These are phyloP conservation scores for Arabis hirsuta DNA, from an alignment of 345 rosid genomes.

Conservation along the genomic window DNA sequence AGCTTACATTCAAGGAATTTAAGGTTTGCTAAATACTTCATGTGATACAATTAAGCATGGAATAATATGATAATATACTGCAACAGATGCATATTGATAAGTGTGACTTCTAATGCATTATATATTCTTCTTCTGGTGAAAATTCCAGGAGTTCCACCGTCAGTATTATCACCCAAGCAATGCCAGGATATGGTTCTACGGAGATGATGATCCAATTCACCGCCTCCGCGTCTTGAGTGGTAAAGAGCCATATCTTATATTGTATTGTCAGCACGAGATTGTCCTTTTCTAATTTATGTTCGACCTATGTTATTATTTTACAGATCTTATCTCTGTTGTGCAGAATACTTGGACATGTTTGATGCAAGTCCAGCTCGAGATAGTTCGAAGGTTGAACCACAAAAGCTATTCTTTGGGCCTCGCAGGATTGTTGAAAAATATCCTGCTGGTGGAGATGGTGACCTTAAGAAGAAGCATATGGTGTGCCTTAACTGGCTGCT, in stretches of 20 bases:
- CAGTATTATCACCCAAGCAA: conserved; percentile 94
- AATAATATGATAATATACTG: neutral
- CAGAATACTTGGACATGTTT: conserved; percentile 84
- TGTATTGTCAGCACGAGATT: neutral
- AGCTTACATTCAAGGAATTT: conserved; percentile 81
- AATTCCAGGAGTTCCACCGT: conserved; percentile 78
- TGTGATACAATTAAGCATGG: neutral
- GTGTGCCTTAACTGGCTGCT: conserved; percentile 93
- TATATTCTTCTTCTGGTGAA: conserved; percentile 16
- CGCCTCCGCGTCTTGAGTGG: conserved; percentile 84
- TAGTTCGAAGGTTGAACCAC: conserved; percentile 64
- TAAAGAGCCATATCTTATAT: conserved; percentile 41
- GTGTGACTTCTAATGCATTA: conserved; percentile 3
- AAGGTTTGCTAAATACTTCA: conserved; percentile 49
- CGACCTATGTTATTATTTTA: neutral
- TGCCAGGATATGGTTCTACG: conserved; percentile 96
- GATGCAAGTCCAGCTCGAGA: conserved; percentile 67
- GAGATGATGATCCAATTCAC: conserved; percentile 83
- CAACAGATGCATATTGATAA: conserved; percentile 6
- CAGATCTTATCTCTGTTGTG: conserved; percentile 12
- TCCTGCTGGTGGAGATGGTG: conserved; percentile 79
- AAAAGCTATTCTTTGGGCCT: conserved; percentile 72
- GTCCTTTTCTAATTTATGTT: neutral
- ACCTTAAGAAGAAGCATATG: conserved; percentile 85
- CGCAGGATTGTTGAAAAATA: conserved; percentile 77